Percentiles rank a stretch among this genome's conserved stretches.
phyloP scores from a whole-genome alignment of 1,139 yeast genomes.

The Suhomyces panamericanus region DNA sequence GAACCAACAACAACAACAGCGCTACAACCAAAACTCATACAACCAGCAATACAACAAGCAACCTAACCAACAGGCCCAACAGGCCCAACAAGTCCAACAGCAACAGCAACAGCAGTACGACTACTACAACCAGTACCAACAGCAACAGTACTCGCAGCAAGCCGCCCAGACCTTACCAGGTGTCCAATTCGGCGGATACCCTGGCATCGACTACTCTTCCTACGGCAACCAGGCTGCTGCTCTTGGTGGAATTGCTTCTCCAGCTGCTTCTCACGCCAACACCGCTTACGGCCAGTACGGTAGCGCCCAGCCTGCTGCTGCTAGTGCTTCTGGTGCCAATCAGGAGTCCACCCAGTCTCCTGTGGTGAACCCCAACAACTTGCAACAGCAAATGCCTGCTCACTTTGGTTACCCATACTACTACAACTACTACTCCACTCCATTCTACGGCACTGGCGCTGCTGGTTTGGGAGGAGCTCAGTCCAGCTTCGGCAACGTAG shows the following conservation, averaged over 20 bases:
- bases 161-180: conserved; percentile 40
- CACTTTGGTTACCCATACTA: conserved; percentile 51
- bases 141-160: conserved; percentile 45
- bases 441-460: conserved; percentile 41
- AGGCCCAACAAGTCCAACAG: conserved; percentile 23
- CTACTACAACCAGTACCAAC: conserved; percentile 41
- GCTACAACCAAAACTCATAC: conserved; percentile 24
- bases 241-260: conserved; percentile 28
- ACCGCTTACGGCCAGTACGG: conserved; percentile 30
- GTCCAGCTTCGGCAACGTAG: conserved; percentile 21
- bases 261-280: conserved; percentile 39
- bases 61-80: conserved; percentile 9
- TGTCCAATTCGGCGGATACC: conserved; percentile 46
- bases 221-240: conserved; percentile 39
- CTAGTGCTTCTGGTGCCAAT: conserved; percentile 18
- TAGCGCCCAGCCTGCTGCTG: conserved; percentile 20
- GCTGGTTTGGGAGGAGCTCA: conserved; percentile 30
- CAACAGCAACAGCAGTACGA: conserved; percentile 27
- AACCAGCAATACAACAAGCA: conserved; percentile 22
- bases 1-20: conserved; percentile 15
- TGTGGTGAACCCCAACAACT: conserved; percentile 30
- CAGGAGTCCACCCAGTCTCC: conserved; percentile 33
- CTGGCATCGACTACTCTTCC: conserved; percentile 46
- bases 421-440: conserved; percentile 45
- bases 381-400: conserved; percentile 30